phyloP scores from a whole-genome alignment of 1,139 yeast species.

The Blastobotrys capitulatus region DNA sequence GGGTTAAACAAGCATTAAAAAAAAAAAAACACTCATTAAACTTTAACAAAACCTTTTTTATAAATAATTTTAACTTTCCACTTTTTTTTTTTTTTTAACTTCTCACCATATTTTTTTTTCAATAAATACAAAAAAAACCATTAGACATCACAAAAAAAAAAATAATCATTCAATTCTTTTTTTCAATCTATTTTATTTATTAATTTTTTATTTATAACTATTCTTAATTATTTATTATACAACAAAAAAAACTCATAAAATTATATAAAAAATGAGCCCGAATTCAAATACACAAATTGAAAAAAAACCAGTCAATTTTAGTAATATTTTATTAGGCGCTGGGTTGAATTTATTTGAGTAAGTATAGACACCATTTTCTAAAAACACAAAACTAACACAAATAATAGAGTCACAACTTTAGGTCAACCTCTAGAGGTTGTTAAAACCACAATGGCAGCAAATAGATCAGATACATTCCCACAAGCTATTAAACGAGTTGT shows the following conservation, averaged over 20 bases:
- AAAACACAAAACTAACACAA: neutral
- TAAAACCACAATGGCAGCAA: conserved; percentile 97
- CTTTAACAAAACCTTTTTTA: too few relatives aligned
- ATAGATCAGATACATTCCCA: conserved; percentile 62
- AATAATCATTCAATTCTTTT: too few relatives aligned
- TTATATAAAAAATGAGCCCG: neutral
- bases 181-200: too few relatives aligned
- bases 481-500: conserved; percentile 73
- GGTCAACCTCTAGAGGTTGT: conserved; percentile 96
- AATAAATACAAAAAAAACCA: too few relatives aligned
- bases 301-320: conserved; percentile 82
- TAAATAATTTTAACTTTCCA: too few relatives aligned
- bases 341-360: conserved; percentile 81
- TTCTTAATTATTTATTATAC: neutral
- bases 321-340: conserved; percentile 90
- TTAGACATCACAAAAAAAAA: too few relatives aligned
- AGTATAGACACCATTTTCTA: neutral
- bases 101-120: too few relatives aligned
- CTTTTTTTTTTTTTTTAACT: too few relatives aligned
- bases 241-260: neutral
- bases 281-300: conserved; percentile 32
- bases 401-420: conserved; percentile 60
- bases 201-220: too few relatives aligned
- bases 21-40: too few relatives aligned
- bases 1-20: too few relatives aligned